Base-by-base conservation (phyloP, 2,329 filamentous ascomycete species). In the Paraphoma sp. region DNA sequence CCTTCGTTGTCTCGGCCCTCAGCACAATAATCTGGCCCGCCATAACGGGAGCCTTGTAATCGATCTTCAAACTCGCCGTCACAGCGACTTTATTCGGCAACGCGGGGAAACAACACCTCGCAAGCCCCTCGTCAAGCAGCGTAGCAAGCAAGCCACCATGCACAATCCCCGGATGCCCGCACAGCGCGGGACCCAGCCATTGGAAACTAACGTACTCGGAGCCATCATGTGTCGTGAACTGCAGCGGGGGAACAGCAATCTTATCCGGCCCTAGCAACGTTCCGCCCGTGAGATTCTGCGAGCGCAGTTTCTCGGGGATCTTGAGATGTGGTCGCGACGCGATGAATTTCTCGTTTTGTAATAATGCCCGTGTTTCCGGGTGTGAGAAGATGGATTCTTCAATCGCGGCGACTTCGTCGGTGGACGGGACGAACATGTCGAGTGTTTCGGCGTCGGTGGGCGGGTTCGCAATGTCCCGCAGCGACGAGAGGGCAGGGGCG, bases 141-240 rank as follows among this genome's bases (percentile, higher is more conserved):
- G 94, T 97, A n/a, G 94, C 94, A 54, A 98, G 81, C 62, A 97
- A 80, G 0, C 94, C 94, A 48, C 94, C 94, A 75, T 98, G 95
- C 6, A 97, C 86, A 60, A 98, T 92, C 2, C 91, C 92, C 6
- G 92, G 91, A 76, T 98, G 93, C 1, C 94, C 94, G 73, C 92
- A 97, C 41, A 98, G 81, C 67, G 91, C 88, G 2, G 83, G 79
- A 1, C 94, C 94, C 0, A 97, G 83, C 72, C 93, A 93, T 51
- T 88, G 84, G 42, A 98, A 84, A 12, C 87, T 86, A 6, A 93
- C 86, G 42, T 79, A 73, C 0, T 49, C 31, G 1, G 53, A 57
- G 18, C 85, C 83, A 64, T 95, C 90, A 51, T 45, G 43, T 4
- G 76, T 76, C 9, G 81, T 83, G 83, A 93, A 98, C 6, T 87